phyloP scores from a whole-genome alignment of 768 basidiomycete genomes.

The Boletus coccyginus region DNA sequence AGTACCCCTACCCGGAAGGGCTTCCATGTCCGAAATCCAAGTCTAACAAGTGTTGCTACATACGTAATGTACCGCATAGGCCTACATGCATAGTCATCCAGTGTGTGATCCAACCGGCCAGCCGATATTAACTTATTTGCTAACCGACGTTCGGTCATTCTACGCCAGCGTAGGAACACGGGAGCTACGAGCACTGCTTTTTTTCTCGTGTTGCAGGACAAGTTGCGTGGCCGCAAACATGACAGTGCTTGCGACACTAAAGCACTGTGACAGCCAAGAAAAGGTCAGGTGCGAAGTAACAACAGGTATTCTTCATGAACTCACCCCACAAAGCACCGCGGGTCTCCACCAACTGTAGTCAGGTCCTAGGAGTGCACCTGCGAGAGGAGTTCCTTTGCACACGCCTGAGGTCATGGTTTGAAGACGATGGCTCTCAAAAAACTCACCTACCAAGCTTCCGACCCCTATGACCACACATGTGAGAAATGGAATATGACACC shows the following conservation, averaged over 20 bases:
- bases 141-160: neutral
- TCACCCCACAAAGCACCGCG: constrained; percentile 47
- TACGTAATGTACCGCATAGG: neutral
- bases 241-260: constrained; percentile 15
- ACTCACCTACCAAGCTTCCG: constrained; percentile 24
- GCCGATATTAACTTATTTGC: too few species aligned
- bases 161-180: neutral
- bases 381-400: constrained; percentile 48
- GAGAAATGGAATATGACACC: neutral
- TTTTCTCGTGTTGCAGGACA: neutral
- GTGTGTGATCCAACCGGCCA: neutral
- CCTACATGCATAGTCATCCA: neutral
- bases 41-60: neutral
- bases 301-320: neutral
- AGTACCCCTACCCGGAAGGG: neutral
- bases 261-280: constrained; percentile 6
- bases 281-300: neutral
- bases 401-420: constrained; percentile 20
- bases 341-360: constrained; percentile 56
- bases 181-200: neutral
- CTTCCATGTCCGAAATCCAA: neutral
- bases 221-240: constrained; percentile 14
- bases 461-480: constrained; percentile 15
- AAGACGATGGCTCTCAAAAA: neutral
- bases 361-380: constrained; percentile 52